phyloP scores from a whole-genome alignment of 768 basidiomycete species.

The Podaxis sp. region DNA sequence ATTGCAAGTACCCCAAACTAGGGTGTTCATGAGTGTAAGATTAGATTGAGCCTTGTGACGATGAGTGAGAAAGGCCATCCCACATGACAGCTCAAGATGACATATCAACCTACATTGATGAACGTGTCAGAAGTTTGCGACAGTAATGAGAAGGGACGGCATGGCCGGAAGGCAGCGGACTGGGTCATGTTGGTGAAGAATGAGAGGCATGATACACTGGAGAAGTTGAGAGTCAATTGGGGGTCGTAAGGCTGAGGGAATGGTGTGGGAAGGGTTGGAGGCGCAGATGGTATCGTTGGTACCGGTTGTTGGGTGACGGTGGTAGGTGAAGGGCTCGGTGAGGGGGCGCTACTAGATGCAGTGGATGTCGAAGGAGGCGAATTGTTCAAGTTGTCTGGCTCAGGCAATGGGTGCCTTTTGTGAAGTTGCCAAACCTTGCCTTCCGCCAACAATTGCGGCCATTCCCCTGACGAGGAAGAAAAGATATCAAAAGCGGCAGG shows the following conservation, averaged over 20 bases:
- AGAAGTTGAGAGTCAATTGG: conserved; percentile 63
- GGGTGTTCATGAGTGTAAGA: conserved; percentile 58
- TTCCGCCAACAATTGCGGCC: conserved; percentile 13
- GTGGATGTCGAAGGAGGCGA: conserved; percentile 1
- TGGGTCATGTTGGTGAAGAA: conserved; percentile 81
- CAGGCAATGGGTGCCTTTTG: conserved; percentile 37
- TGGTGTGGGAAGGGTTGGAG: conserved; percentile 64
- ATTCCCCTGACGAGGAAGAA: conserved; percentile 28
- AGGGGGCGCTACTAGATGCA: conserved; percentile 11
- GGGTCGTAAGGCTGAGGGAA: conserved; percentile 78
- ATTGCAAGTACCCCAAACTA: conserved; percentile 83
- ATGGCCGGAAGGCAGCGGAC: conserved; percentile 59
- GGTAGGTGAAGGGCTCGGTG: conserved; percentile 21
- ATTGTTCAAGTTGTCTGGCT: conserved; percentile 11
- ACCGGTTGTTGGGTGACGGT: conserved; percentile 25
- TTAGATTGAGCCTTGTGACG: conserved; percentile 61
- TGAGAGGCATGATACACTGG: conserved; percentile 57
- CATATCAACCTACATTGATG: conserved; percentile 43
- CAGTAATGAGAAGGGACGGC: conserved; percentile 74
- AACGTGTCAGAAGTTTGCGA: conserved; percentile 54
- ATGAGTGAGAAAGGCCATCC: conserved; percentile 10
- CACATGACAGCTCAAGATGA: background rate
- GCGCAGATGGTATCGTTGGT: conserved; percentile 49
- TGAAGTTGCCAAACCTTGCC: conserved; percentile 38
- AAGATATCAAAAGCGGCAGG: conserved; percentile 43